These are phyloP conservation scores for Eucalyptus virginea DNA, from an alignment of 345 rosid genomes.

Conservation along the genomic window DNA sequence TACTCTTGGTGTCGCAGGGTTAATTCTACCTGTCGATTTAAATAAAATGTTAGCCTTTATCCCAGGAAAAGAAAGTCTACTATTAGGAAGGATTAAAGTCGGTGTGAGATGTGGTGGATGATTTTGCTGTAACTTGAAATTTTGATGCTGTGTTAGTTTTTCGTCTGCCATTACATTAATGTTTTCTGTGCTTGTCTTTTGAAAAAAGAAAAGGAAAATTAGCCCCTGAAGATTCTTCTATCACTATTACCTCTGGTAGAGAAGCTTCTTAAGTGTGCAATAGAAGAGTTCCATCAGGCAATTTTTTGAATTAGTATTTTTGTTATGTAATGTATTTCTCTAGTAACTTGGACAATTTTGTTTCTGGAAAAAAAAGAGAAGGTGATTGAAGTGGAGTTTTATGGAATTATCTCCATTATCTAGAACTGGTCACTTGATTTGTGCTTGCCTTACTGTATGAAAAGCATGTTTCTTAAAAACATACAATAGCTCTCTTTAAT, in stretches of 20 bases:
- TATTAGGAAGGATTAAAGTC: background rate
- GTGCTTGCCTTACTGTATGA: background rate
- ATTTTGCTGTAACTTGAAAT: background rate
- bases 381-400: background rate
- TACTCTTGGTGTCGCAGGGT: background rate
- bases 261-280: background rate
- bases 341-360: background rate
- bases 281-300: background rate
- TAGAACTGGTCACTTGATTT: background rate
- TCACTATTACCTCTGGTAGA: background rate
- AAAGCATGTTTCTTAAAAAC: background rate
- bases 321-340: background rate
- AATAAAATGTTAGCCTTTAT: background rate
- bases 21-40: background rate
- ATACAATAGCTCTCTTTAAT: background rate
- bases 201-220: background rate
- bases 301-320: background rate
- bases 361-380: background rate
- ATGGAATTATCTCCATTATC: background rate
- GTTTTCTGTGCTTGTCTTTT: background rate
- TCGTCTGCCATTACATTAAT: background rate
- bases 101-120: background rate
- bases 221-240: background rate
- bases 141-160: background rate
- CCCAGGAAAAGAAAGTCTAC: background rate